phyloP scores from a whole-genome alignment of 768 basidiomycete genomes.

The Amanita rimosa region DNA sequence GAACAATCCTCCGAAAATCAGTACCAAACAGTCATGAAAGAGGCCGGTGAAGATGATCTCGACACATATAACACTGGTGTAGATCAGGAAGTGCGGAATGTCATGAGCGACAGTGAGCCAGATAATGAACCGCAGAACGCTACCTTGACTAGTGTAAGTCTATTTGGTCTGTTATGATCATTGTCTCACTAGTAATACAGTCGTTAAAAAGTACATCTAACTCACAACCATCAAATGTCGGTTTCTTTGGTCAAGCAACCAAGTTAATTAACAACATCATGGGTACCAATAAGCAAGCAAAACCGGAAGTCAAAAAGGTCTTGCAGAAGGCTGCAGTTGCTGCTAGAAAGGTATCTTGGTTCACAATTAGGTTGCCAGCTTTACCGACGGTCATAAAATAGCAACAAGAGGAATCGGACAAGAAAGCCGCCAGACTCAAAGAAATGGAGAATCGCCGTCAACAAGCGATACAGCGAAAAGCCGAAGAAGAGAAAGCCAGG shows the following conservation, averaged over 20 bases:
- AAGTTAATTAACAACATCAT: conserved; percentile 59
- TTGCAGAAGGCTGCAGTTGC: conserved; percentile 72
- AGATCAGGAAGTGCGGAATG: conserved; percentile 23
- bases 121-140: conserved; percentile 31
- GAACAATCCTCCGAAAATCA: conserved; percentile 7
- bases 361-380: conserved; percentile 1
- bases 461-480: conserved; percentile 58
- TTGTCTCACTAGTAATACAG: conserved; percentile 11
- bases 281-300: conserved; percentile 59
- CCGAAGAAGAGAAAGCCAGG: conserved; percentile 62
- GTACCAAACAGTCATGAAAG: background rate
- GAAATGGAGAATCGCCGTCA: conserved; percentile 82
- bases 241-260: conserved; percentile 62
- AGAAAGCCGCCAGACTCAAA: conserved; percentile 60
- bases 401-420: conserved; percentile 87
- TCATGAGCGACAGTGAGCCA: conserved; percentile 24
- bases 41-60: conserved; percentile 11
- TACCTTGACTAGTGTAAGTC: conserved; percentile 23
- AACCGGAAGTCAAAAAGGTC: conserved; percentile 67
- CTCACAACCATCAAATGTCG: conserved; percentile 41
- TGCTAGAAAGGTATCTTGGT: conserved; percentile 71
- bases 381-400: conserved; percentile 18
- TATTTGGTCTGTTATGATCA: conserved; percentile 25
- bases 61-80: conserved; percentile 26
- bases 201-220: conserved; percentile 34